phyloP scores from a whole-genome alignment of 2,329 filamentous ascomycete genomes.

The Didymella segeticola region DNA sequence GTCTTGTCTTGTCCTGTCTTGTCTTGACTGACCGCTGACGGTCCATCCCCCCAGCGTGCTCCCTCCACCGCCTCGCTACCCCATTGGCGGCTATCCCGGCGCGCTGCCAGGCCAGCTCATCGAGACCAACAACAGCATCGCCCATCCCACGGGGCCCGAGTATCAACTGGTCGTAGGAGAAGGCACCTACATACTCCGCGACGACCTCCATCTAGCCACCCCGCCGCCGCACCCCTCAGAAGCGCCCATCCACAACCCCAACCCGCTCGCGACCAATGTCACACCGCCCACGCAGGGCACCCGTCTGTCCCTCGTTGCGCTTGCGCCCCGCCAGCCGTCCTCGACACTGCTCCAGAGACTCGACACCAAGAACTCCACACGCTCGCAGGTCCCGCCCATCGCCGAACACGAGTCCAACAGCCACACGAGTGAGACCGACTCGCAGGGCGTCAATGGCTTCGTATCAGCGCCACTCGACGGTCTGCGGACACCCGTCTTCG shows the following conservation, averaged over 20 bases:
- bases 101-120: constrained; percentile 77
- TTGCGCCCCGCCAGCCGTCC: constrained; percentile 63
- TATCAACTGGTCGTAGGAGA: constrained; percentile 93
- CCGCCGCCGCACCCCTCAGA: constrained; percentile 96
- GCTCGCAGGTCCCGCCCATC: constrained; percentile 53
- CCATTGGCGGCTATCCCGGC: constrained; percentile 75
- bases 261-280: constrained; percentile 85
- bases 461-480: constrained; percentile 39
- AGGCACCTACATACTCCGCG: constrained; percentile 90
- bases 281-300: constrained; percentile 85
- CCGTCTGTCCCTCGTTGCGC: constrained; percentile 77
- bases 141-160: constrained; percentile 79
- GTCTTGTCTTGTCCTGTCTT: too few relatives aligned
- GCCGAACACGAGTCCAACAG: constrained; percentile 56
- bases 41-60: constrained; percentile 62
- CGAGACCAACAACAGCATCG: constrained; percentile 91
- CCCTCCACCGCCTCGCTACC: constrained; percentile 84
- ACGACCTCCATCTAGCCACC: constrained; percentile 90
- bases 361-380: constrained; percentile 51
- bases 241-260: constrained; percentile 83
- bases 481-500: constrained; percentile 70
- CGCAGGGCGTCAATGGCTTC: constrained; percentile 48
- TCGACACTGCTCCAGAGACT: constrained; percentile 52
- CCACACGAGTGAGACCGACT: constrained; percentile 55
- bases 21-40: constrained; percentile 42